Evolutionary conservation across 148 eudicot species (phyloP).

Genomic region (Nepenthes mirabilis): DNA sequence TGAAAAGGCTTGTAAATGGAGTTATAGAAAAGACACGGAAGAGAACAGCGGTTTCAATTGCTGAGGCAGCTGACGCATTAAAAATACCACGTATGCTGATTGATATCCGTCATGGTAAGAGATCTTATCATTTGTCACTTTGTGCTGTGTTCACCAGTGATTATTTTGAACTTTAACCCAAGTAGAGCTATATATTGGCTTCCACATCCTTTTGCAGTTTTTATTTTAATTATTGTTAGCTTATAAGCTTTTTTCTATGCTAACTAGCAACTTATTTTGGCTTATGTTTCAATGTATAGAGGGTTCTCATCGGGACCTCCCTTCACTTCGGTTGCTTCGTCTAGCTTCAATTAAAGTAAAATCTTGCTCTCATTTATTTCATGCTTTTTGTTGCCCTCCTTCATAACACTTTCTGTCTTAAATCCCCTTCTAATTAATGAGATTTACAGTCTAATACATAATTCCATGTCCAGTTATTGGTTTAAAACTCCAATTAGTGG

Average conservation of each 20-base stretch:
- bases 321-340: constrained; percentile 74
- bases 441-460: too few species aligned
- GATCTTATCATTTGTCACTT: background rate
- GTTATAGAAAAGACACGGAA: constrained; percentile 68
- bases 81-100: constrained; percentile 82
- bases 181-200: background rate
- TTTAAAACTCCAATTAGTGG: too few species aligned
- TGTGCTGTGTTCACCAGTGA: background rate
- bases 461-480: too few species aligned
- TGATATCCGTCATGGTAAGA: constrained; percentile 90
- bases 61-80: constrained; percentile 52
- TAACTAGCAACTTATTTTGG: background rate
- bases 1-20: constrained; percentile 78
- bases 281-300: constrained; percentile 31
- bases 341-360: constrained; percentile 62
- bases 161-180: background rate
- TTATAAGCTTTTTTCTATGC: background rate
- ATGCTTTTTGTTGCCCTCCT: background rate
- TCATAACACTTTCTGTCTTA: background rate
- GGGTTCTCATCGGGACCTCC: constrained; percentile 91
- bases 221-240: background rate
- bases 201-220: background rate
- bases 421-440: too few species aligned
- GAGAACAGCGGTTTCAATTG: constrained; percentile 53
- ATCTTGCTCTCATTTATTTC: background rate